A percentile compares a stretch with the other conserved stretches of the same genome.
Evolutionary conservation across 2,329 filamentous ascomycete species (phyloP).

Genomic region (Talaromyces funiculosus): DNA sequence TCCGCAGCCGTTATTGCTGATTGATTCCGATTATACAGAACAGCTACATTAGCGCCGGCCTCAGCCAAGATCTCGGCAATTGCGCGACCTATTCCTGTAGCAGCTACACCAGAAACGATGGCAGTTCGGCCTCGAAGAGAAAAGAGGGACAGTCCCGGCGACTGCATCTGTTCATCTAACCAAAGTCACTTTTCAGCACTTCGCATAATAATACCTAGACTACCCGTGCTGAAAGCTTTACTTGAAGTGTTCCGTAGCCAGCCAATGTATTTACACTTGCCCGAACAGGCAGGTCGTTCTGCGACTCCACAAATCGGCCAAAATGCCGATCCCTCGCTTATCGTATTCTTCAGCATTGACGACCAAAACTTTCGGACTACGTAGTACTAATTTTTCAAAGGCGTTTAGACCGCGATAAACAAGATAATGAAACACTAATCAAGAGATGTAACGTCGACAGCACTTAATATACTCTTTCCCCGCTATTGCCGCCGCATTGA

Average conservation of each 20-base stretch:
- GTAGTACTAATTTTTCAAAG: background rate
- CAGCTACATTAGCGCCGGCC: constrained; percentile 3
- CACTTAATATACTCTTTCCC: background rate
- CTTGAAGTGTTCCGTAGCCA: too few relatives aligned
- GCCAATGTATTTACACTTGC: background rate
- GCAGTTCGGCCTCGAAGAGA: constrained; percentile 7
- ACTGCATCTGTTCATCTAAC: background rate
- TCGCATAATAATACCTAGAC: too few relatives aligned
- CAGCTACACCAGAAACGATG: constrained; percentile 3
- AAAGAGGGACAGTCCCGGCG: background rate
- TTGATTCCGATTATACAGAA: constrained; percentile 1
- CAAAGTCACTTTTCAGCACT: too few relatives aligned
- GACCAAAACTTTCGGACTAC: background rate
- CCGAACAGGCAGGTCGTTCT: background rate
- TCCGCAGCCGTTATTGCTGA: background rate
- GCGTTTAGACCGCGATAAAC: too few relatives aligned
- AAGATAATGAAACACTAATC: background rate
- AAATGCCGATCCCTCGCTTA: background rate
- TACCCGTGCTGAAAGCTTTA: too few relatives aligned
- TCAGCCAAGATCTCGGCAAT: constrained; percentile 6
- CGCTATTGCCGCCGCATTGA: background rate
- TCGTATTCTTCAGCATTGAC: background rate
- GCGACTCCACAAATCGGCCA: background rate
- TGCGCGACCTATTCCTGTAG: constrained; percentile 4
- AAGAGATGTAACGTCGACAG: background rate